Conservation (phyloP, 1,139 yeast species). For the Sugiyamaella xylanicola region DNA sequence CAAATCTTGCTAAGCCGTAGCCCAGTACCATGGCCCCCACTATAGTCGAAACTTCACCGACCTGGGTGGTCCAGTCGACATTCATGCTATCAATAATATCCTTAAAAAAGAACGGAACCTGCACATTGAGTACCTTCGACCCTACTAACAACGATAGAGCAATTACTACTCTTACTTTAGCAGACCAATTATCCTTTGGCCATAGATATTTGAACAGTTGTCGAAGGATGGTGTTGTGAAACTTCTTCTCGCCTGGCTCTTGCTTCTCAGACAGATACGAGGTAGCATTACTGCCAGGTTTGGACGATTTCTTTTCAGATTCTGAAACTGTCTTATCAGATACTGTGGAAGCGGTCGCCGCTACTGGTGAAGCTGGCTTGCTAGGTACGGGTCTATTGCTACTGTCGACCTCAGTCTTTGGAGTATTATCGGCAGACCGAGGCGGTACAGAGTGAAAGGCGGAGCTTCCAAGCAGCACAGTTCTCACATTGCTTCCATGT, state of each 20-base stretch:
- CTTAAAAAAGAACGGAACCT: conserved; percentile 94
- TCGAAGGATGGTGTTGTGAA: conserved; percentile 37
- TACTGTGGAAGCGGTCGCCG: too few species aligned
- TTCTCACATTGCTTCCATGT: too few species aligned
- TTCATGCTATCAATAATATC: conserved; percentile 90
- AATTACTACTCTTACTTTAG: conserved; percentile 70
- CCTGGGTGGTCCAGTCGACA: conserved; percentile 79
- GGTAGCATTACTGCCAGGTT: neutral
- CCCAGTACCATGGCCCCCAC: conserved; percentile 79
- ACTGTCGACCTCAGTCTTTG: neutral
- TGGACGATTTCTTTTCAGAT: too few species aligned
- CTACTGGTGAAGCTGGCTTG: neutral
- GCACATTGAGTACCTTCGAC: conserved; percentile 85
- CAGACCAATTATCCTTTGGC: conserved; percentile 76
- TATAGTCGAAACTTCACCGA: conserved; percentile 53
- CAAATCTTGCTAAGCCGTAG: conserved; percentile 92
- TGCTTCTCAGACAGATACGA: conserved; percentile 14
- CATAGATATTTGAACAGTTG: conserved; percentile 71
- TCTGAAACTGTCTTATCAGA: too few species aligned
- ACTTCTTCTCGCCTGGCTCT: conserved; percentile 17
- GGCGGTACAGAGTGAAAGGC: too few species aligned
- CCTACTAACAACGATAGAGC: conserved; percentile 74
- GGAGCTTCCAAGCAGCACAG: neutral
- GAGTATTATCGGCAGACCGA: neutral
- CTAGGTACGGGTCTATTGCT: neutral